phyloP scores from a whole-genome alignment of 2,329 filamentous ascomycete genomes.

The Aspergillus vadensis region DNA sequence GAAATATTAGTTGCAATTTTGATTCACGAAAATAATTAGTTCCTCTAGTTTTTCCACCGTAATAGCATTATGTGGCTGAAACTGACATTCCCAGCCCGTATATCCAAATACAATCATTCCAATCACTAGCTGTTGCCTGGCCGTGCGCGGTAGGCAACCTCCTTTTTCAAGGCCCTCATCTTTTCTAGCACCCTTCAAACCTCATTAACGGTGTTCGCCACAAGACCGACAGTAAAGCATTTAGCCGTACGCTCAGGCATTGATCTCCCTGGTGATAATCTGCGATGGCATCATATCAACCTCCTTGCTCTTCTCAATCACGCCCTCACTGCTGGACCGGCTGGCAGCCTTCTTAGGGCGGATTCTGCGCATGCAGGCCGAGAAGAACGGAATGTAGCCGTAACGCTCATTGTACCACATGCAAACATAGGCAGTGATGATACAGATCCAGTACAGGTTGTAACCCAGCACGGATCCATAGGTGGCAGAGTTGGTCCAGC shows the following conservation, averaged over 20 bases:
- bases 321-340: neutral
- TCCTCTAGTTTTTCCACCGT: neutral
- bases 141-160: neutral
- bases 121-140: too few species aligned
- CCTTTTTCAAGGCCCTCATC: neutral
- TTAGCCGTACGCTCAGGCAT: neutral
- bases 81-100: neutral
- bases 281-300: neutral
- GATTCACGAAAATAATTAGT: neutral
- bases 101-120: neutral
- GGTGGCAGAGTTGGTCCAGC: constrained; percentile 86
- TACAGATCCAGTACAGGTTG: constrained; percentile 73
- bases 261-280: neutral
- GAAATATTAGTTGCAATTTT: neutral
- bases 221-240: neutral
- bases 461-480: constrained; percentile 85
- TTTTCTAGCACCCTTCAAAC: too few species aligned
- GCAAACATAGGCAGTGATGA: neutral
- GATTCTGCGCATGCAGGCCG: neutral
- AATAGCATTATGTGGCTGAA: neutral
- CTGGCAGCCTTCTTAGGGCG: neutral
- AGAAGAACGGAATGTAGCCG: neutral
- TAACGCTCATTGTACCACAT: constrained; percentile 1
- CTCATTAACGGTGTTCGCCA: too few species aligned
- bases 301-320: neutral